Base-by-base conservation (phyloP, 2,329 filamentous ascomycete genomes). In the Colletotrichum theobromicola region DNA sequence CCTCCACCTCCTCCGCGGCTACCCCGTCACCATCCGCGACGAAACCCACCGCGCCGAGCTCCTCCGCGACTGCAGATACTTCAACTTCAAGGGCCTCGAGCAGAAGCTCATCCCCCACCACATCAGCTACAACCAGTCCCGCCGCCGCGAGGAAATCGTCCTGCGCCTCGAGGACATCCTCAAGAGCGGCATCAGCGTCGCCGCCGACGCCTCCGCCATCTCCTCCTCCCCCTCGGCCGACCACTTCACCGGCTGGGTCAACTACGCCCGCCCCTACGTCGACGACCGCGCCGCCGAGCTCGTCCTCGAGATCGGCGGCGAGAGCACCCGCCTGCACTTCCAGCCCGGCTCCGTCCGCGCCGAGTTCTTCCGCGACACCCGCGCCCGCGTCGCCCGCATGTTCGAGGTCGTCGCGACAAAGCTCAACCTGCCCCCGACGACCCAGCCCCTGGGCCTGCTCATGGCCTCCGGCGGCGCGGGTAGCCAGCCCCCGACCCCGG, bases 31-130 rank as follows among this genome's bases (percentile, higher is more conserved):
- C 26, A 94, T 98, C 74, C 90, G 92, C 67, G 90, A 93, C 81
- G 94, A 96, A 76, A 88, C 89, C 4, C 96, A 98, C 80, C 92
- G 96, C 21, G 88, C 91, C 26, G 91, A 94, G 72, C 88, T 98
- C 5, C 86, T 98, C 2, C 90, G 94, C 53, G 96, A 98, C 83
- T 97, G 95, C 76, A 92, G 94, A 67, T 98, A 98, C 83, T 98
- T 96, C 83, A 95, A 98, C 82, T 93, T 98, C 78, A 96, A 96
- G 81, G 95, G 95, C 1, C 86, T 98, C 1, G 96, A 98, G 84
- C 96, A 98, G 84, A 93, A 92, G 77, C 87, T 98, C 13, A 93
- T 98, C 57, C 91, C 94, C 1, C 94, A 96, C 82, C 83, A 91
- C 32, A 93, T 96, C 75, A 91, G 89, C 66, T 95, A 92, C 83